Evolutionary conservation across 2,329 filamentous ascomycete genomes (phyloP), one percentile per base, ranked within the genome.

Genomic region (Epichloe gansuensis): DNA sequence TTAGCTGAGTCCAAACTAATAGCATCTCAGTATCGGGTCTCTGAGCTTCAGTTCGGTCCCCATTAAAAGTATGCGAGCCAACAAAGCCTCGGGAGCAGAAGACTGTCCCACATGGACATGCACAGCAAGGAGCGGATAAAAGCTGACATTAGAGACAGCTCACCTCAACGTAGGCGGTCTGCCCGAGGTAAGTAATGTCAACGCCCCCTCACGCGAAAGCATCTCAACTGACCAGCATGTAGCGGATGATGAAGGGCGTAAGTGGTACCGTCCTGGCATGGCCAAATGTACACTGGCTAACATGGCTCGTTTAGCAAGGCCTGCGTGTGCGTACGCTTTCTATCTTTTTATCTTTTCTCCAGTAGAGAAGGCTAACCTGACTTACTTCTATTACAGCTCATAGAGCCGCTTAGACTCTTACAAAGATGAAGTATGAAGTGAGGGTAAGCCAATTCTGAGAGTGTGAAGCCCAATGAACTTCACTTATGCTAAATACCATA

Each of bases 111-210:
- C 17, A 17, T 17, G 28, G 28, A 31, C 28, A 2, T 31, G 28
- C 28, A 9, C 8, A 31, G 9, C 7, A 31, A 31, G 28, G 9
- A 9, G 28, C 28, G 28, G 28, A 31, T 31, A 31, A 9, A 9
- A 31, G 2, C 7, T 31, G 28, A 31, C 28, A 31, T 31, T 3
- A 31, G 28, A 31, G 28, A 31, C 28, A 31, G 8, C 72, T 1
- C 72, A 75, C 52, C 73, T 75, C 62, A 82, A 87, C 60, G 84
- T 87, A 35, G 85, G 85, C 48, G 84, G 84, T 56, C 75, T 88
- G 2, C 80, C 82, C 86, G 91, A 69, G 86, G 66, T 3, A 55
- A 66, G 42, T 60, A 31, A 31, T 9, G 3, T 31, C 28, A 31
- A 9, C 28, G 8, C 3, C 52, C 2, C 55, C 69, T 31, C 65